Evolutionary conservation across 1,139 yeast genomes (phyloP).

Genomic region (Debaryomyces sp.): DNA sequence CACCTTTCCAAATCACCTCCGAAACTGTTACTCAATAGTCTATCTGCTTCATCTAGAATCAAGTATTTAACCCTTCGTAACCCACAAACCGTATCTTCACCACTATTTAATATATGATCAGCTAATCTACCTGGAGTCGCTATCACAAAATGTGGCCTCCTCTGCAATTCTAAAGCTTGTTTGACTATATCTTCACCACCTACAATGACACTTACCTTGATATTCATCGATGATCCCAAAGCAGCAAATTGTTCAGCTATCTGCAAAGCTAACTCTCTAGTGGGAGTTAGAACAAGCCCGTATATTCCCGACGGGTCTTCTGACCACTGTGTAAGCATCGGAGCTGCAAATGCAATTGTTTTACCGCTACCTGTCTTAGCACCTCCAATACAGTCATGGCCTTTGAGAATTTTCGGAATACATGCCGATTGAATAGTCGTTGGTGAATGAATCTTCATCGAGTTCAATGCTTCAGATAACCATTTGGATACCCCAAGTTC

Average conservation of each 20-base stretch:
- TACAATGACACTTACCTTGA: conserved; percentile 77
- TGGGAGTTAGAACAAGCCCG: conserved; percentile 90
- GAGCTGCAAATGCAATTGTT: conserved; percentile 96
- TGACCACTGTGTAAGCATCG: conserved; percentile 93
- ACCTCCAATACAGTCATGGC: conserved; percentile 95
- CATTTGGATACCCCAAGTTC: conserved; percentile 81
- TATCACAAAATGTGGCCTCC: conserved; percentile 88
- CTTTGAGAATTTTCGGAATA: conserved; percentile 81
- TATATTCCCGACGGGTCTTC: conserved; percentile 92
- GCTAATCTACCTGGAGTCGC: conserved; percentile 99
- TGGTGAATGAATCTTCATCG: conserved; percentile 84
- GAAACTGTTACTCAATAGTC: conserved; percentile 81
- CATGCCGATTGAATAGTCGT: conserved; percentile 87
- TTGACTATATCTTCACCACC: conserved; percentile 94
- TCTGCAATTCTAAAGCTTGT: conserved; percentile 80
- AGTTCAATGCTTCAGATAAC: conserved; percentile 76
- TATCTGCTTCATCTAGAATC: conserved; percentile 96
- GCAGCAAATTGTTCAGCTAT: conserved; percentile 97
- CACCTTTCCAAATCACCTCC: conserved; percentile 78
- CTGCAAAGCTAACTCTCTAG: conserved; percentile 93
- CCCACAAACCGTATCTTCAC: conserved; percentile 85
- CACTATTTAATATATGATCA: conserved; percentile 85
- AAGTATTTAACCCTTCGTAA: conserved; percentile 74
- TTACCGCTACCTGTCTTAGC: conserved; percentile 99
- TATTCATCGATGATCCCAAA: conserved; percentile 84